These are phyloP conservation scores for Vitis hybrid DNA, from an alignment of 177 flowering plant species.

Conservation along the genomic window DNA sequence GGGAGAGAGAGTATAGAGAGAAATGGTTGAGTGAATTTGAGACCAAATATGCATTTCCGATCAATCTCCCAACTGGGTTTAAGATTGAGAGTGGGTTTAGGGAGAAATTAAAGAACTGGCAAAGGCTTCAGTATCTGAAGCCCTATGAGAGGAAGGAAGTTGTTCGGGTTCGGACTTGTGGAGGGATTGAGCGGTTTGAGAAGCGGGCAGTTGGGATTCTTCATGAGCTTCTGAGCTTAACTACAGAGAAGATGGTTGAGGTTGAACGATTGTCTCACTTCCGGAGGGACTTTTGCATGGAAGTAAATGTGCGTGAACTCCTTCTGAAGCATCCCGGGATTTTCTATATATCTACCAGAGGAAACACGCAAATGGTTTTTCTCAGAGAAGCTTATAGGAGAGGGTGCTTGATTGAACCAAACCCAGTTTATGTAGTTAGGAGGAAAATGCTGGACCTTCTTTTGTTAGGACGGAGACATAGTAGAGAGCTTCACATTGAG, in stretches of 20 bases:
- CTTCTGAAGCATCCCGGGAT: slow-evolving; percentile 87
- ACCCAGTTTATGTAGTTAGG: slow-evolving; percentile 56
- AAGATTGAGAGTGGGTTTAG: slow-evolving; percentile 60
- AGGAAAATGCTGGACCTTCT: slow-evolving; percentile 80
- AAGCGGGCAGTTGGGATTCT: slow-evolving; percentile 76
- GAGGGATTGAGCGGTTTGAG: slow-evolving; percentile 72
- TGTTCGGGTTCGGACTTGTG: slow-evolving; percentile 41
- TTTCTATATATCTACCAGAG: slow-evolving; percentile 81
- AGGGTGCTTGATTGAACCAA: slow-evolving; percentile 61
- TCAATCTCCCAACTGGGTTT: slow-evolving; percentile 77
- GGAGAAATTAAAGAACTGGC: slow-evolving; percentile 76
- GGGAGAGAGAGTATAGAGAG: slow-evolving; percentile 71
- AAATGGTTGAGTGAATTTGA: slow-evolving; percentile 95
- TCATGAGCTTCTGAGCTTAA: slow-evolving; percentile 83
- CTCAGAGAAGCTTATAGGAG: slow-evolving; percentile 83
- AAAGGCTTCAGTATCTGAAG: slow-evolving; percentile 67
- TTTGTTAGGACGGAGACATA: slow-evolving; percentile 50
- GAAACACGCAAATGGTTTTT: slow-evolving; percentile 57
- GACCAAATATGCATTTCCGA: slow-evolving; percentile 70
- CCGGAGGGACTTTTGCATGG: slow-evolving; percentile 66
- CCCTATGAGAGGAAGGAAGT: slow-evolving; percentile 62
- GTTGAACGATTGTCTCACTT: slow-evolving; percentile 75
- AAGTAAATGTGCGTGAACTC: slow-evolving; percentile 74
- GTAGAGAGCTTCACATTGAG: slow-evolving; percentile 34
- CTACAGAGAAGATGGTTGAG: slow-evolving; percentile 79